Conservation (phyloP, 108 stramenopile genomes). For the Stephanodiscus minutulus region DNA sequence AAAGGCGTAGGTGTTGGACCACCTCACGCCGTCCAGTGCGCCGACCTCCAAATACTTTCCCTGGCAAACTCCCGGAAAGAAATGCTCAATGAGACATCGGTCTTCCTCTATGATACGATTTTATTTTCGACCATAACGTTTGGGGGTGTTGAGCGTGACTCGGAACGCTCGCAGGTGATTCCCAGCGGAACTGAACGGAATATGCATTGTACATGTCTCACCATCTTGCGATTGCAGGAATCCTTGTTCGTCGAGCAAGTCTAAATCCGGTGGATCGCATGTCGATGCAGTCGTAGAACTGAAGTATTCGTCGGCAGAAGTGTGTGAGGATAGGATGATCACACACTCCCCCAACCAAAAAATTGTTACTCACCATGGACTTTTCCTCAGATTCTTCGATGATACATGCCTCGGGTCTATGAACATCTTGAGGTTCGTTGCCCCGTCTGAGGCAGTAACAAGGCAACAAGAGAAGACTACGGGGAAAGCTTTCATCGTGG, state of each 20-base stretch:
- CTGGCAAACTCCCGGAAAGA: conserved; percentile 41
- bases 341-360: not conserved
- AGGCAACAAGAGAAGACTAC: not conserved
- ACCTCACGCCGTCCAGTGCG: conserved; percentile 29
- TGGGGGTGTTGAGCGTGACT: not conserved
- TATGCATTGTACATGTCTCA: not conserved
- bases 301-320: too few relatives aligned
- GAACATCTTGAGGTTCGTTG: conserved; percentile 18
- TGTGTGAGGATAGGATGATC: not conserved
- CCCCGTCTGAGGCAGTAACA: conserved; percentile 4
- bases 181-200: not conserved
- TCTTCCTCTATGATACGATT: conserved; percentile 23
- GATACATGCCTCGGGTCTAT: conserved; percentile 7
- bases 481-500: conserved; percentile 1
- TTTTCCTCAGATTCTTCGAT: not conserved
- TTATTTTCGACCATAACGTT: not conserved
- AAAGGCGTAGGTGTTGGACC: conserved; percentile 33
- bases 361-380: not conserved
- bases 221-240: conserved; percentile 12
- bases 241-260: not conserved
- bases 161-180: too few relatives aligned
- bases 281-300: conserved; percentile 10
- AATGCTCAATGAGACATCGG: conserved; percentile 35
- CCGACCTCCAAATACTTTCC: conserved; percentile 45
- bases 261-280: conserved; percentile 5